These are phyloP conservation scores for Dioszegia hungarica DNA, from an alignment of 768 basidiomycete genomes.

Conservation along the genomic window DNA sequence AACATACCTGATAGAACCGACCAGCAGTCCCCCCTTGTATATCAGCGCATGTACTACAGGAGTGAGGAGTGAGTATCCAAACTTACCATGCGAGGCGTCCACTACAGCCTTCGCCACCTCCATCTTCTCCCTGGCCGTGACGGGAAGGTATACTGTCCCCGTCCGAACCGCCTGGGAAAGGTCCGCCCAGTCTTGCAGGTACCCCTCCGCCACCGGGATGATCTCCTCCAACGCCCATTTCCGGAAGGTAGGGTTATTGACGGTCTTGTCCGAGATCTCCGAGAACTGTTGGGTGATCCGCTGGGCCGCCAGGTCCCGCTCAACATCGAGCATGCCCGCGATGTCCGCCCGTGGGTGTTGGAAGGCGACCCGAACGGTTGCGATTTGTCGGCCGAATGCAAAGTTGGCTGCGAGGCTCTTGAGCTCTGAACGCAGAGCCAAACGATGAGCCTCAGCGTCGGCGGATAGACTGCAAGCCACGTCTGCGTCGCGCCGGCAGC, in stretches of 20 bases:
- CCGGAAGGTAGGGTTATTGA: neutral
- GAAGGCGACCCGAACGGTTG: no score
- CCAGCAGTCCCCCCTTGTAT: neutral
- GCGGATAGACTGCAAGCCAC: slow-evolving; percentile 3
- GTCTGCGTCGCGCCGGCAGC: slow-evolving; percentile 10
- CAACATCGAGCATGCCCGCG: neutral
- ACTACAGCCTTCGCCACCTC: slow-evolving; percentile 4
- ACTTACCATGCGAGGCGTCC: neutral
- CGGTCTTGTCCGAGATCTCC: neutral
- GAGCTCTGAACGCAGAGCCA: slow-evolving; percentile 2
- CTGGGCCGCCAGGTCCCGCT: neutral
- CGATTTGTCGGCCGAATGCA: no score
- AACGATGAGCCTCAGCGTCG: neutral
- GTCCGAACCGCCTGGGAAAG: neutral
- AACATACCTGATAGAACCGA: slow-evolving; percentile 3
- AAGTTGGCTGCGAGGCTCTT: neutral
- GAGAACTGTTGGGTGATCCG: neutral
- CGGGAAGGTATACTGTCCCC: neutral
- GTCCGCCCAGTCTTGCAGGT: neutral
- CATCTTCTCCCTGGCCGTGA: neutral
- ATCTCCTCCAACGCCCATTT: neutral
- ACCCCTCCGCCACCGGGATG: neutral
- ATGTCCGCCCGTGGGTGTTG: neutral
- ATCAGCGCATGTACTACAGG: no score
- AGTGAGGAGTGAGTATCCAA: neutral